Conservation (phyloP, 2,329 filamentous ascomycete genomes). For the Trichoderma simmonsii region DNA sequence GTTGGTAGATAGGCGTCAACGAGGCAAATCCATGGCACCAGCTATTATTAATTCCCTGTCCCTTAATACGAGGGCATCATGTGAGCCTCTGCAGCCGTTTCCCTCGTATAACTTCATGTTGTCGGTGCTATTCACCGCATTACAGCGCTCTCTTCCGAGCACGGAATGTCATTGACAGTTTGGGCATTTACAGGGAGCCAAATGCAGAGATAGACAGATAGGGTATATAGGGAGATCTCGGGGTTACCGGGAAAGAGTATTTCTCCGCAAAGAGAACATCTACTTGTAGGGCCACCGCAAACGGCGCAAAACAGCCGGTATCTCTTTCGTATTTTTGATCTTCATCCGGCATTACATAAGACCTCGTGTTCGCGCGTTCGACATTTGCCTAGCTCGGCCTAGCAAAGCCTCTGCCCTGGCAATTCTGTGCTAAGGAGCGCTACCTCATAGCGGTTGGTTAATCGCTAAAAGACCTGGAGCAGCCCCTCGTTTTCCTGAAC, state of each 20-base stretch:
- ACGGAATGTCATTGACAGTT: not conserved
- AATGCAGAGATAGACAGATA: not conserved
- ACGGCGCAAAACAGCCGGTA: not conserved
- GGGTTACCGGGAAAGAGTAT: not conserved
- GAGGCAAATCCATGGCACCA: not conserved
- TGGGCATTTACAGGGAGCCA: not conserved
- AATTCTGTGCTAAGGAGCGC: not conserved
- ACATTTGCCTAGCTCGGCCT: slow-evolving; percentile 3
- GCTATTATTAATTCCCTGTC: not conserved
- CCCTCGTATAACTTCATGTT: not conserved
- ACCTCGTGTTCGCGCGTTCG: slow-evolving; percentile 11
- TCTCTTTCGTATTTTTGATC: not conserved
- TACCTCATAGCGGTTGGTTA: not conserved
- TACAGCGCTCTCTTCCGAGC: not conserved
- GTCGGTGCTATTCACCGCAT: not conserved
- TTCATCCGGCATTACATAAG: slow-evolving; percentile 10
- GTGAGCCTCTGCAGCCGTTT: not conserved
- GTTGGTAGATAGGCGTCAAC: not conserved
- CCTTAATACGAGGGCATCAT: not conserved
- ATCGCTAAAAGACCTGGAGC: slow-evolving; percentile 8
- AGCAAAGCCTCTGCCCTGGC: slow-evolving; percentile 9
- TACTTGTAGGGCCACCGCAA: not conserved
- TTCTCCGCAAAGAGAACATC: not conserved
- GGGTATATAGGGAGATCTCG: not conserved
- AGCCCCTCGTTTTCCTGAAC: slow-evolving; percentile 1